These are phyloP conservation scores for Diversispora epigaea DNA, from an alignment of 192 early-diverging fungal species.

Conservation along the genomic window DNA sequence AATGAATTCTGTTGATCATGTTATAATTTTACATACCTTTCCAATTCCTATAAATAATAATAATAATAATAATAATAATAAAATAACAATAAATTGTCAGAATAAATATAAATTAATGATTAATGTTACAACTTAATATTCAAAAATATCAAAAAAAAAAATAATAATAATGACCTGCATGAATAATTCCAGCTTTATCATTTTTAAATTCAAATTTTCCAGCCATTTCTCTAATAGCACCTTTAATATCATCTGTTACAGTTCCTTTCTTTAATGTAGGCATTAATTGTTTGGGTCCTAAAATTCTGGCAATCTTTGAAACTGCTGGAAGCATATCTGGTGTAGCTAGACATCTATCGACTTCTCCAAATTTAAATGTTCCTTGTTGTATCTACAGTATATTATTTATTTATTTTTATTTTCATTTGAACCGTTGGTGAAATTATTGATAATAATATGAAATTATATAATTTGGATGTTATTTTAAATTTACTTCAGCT, in stretches of 20 bases:
- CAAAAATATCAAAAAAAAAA: slow-evolving; percentile 13
- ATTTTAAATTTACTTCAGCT: slow-evolving; percentile 45
- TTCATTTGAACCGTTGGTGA: background rate
- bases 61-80: background rate
- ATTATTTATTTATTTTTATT: slow-evolving; percentile 28
- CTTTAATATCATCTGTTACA: slow-evolving; percentile 74
- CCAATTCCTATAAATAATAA: slow-evolving; percentile 11
- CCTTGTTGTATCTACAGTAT: slow-evolving; percentile 10
- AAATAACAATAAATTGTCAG: background rate
- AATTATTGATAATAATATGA: background rate
- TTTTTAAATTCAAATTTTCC: slow-evolving; percentile 74
- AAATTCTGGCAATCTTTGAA: slow-evolving; percentile 79
- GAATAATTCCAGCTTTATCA: slow-evolving; percentile 72
- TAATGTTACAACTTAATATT: background rate
- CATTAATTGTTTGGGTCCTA: slow-evolving; percentile 97
- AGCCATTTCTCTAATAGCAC: slow-evolving; percentile 61
- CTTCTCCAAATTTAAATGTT: slow-evolving; percentile 38
- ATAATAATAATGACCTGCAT: slow-evolving; percentile 42
- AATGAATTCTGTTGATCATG: background rate
- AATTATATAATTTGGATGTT: too few relatives aligned
- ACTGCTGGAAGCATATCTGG: slow-evolving; percentile 87
- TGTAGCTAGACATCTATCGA: slow-evolving; percentile 86
- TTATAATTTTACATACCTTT: background rate
- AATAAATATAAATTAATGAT: background rate
- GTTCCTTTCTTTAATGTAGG: slow-evolving; percentile 85